Base-by-base conservation (phyloP, 768 basidiomycete species). In the Cystoderma amianthinum region DNA sequence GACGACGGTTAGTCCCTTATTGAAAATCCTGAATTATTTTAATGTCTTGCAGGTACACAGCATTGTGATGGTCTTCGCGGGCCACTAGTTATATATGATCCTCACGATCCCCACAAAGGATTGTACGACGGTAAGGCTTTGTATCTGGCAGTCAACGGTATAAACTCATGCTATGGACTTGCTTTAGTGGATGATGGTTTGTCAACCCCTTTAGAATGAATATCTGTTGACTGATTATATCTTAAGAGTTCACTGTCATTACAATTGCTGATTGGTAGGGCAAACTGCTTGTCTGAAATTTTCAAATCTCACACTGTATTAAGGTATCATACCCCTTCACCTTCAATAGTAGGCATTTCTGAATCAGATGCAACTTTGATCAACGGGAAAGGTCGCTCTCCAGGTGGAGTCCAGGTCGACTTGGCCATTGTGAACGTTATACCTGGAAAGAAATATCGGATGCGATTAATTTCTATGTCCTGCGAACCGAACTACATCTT, bases 241-340 rank as follows among this genome's bases (percentile, higher is more conserved):
- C 21, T 30, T 33, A n/a, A 69, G 71, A 66, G 30, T 51, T 38
- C n/a, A 72, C 71, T 3, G 39, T 74, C 20, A 63, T 74, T 32
- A 65, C 62, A 1, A 53, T 74, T 15, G 56, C 65, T 4, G 73
- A 72, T 42, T 74, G 71, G 71, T 74, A 48, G n/a, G n/a, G n/a
- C 41, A 20, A 19, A 38, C 39, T 32, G 12, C 28, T 30, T 7
- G 34, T 36, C 17, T 18, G 11, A 36, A n/a, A n/a, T n/a, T n/a
- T n/a, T n/a, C n/a, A 30, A 9, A 9, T 9, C 28, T 30, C 9
- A 30, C 28, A 30, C 15, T 9, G 9, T 30, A 15, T 30, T 9
- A 30, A 39, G 38, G 38, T 39, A 39, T 39, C 38, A 39, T 17
- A 39, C 17, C n/a, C 38, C 38, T 12, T 9, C 17, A 11, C 38